Percentiles rank a stretch among this genome's conserved stretches.
These are phyloP conservation scores for Saitozyma sp. DNA, from an alignment of 768 basidiomycete species.

Conservation along the genomic window DNA sequence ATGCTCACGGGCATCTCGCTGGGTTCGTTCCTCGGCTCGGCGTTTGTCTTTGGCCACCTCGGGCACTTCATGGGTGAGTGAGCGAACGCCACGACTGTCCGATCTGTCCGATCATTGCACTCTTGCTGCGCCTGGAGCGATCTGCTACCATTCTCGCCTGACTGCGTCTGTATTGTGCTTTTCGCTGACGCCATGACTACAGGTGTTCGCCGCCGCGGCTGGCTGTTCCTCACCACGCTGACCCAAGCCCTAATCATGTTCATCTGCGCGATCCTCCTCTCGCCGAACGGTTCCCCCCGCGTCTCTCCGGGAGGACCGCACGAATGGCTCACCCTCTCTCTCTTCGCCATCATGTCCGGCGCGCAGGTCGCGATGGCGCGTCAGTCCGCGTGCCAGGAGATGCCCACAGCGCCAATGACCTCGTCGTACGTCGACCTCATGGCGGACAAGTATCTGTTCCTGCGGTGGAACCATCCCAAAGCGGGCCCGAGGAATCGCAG, in stretches of 20 bases:
- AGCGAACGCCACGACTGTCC: too few relatives aligned
- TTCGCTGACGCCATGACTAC: neutral
- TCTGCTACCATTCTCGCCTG: neutral
- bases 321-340: conserved; percentile 32
- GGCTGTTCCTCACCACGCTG: conserved; percentile 28
- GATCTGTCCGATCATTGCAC: too few relatives aligned
- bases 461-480: conserved; percentile 13
- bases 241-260: conserved; percentile 26
- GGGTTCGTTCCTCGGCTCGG: conserved; percentile 27
- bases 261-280: conserved; percentile 31
- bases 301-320: conserved; percentile 18
- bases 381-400: conserved; percentile 30
- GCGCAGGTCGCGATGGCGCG: conserved; percentile 43
- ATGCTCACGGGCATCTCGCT: conserved; percentile 36
- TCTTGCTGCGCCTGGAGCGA: too few relatives aligned
- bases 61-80: conserved; percentile 34
- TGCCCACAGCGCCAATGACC: conserved; percentile 45
- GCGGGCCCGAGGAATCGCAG: conserved; percentile 34
- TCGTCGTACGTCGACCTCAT: conserved; percentile 39
- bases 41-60: conserved; percentile 37
- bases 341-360: conserved; percentile 42
- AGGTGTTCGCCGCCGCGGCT: conserved; percentile 36
- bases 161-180: neutral
- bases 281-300: conserved; percentile 13
- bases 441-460: conserved; percentile 34